These are phyloP conservation scores for Yamadazyma akitaensis DNA, from an alignment of 805 yeast genomes.

Conservation along the genomic window DNA sequence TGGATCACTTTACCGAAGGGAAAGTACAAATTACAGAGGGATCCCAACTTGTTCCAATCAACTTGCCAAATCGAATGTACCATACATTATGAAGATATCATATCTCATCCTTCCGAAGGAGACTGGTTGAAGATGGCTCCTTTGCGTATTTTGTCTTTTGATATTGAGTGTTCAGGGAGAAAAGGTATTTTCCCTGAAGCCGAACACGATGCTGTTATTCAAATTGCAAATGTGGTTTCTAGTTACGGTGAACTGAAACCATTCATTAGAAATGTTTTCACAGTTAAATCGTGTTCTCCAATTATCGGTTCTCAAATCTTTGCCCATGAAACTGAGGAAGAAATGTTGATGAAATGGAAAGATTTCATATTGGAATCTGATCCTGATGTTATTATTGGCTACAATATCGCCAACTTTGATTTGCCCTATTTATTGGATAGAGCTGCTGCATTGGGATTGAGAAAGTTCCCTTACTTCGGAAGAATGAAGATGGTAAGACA, in stretches of 20 bases:
- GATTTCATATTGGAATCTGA: slow-evolving; percentile 81
- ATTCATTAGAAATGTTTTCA: slow-evolving; percentile 90
- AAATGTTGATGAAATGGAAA: slow-evolving; percentile 82
- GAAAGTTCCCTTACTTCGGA: slow-evolving; percentile 82
- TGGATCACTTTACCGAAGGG: slow-evolving; percentile 89
- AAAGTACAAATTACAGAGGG: slow-evolving; percentile 51
- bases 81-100: slow-evolving; percentile 62
- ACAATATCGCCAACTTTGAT: slow-evolving; percentile 92
- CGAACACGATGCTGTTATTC: slow-evolving; percentile 88
- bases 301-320: slow-evolving; percentile 91
- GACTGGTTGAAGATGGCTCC: slow-evolving; percentile 95
- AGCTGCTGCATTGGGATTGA: slow-evolving; percentile 67
- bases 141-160: slow-evolving; percentile 86
- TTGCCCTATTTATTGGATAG: slow-evolving; percentile 89
- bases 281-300: slow-evolving; percentile 86
- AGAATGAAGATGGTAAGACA: slow-evolving; percentile 66
- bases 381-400: slow-evolving; percentile 96
- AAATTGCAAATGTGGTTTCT: slow-evolving; percentile 93
- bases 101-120: slow-evolving; percentile 87
- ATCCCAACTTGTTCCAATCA: slow-evolving; percentile 47
- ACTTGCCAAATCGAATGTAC: slow-evolving; percentile 83
- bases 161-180: slow-evolving; percentile 98
- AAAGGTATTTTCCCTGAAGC: slow-evolving; percentile 97
- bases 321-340: slow-evolving; percentile 70
- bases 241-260: slow-evolving; percentile 81